Evolutionary conservation across 495 filamentous ascomycete species (phyloP).

Genomic region (Aspergillus homomorphus): DNA sequence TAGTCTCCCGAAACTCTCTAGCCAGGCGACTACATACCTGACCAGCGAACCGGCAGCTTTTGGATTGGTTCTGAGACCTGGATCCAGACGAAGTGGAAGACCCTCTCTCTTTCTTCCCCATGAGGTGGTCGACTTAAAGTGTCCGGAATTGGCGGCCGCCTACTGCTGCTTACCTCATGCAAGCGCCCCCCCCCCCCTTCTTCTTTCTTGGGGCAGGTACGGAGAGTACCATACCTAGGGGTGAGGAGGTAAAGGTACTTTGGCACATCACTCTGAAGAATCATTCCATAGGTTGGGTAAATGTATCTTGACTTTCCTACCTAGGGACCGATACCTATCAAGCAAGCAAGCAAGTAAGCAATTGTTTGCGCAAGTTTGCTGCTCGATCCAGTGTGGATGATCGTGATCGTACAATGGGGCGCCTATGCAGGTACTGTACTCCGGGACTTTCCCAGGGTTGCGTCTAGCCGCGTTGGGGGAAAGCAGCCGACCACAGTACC

Average conservation of each 20-base stretch:
- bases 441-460: not conserved
- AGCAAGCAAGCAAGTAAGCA: not conserved
- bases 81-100: not conserved
- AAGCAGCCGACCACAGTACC: constrained; percentile 1
- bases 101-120: not conserved
- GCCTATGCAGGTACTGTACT: constrained; percentile 7
- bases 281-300: not conserved
- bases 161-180: not conserved
- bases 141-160: no score
- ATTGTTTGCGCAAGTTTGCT: not conserved
- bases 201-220: no score
- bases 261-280: no score
- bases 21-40: constrained; percentile 13
- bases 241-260: no score
- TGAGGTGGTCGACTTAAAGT: not conserved
- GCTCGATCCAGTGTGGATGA: not conserved
- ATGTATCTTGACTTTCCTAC: not conserved
- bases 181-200: not conserved
- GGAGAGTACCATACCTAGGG: no score
- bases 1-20: constrained; percentile 17
- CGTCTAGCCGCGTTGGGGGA: constrained; percentile 5
- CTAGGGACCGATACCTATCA: constrained; percentile 12
- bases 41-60: constrained; percentile 11
- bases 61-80: constrained; percentile 15
- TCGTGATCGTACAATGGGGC: constrained; percentile 7